Conservation (phyloP, 352 stramenopile species). For the Albugo laibachii region DNA sequence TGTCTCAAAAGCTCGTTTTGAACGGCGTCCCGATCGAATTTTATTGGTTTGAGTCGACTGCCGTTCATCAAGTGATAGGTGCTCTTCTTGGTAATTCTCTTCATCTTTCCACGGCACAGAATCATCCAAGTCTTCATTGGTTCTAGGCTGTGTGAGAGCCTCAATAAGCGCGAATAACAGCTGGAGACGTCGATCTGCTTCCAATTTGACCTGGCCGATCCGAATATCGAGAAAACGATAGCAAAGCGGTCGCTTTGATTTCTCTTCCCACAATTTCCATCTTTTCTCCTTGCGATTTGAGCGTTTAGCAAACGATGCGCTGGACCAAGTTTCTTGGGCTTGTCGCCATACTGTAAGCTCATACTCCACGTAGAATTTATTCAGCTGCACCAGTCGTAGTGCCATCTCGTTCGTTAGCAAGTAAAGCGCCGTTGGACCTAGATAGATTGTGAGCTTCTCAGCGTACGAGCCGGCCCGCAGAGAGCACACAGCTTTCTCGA, state of each 20-base stretch:
- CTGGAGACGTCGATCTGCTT: slow-evolving; percentile 61
- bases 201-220: slow-evolving; percentile 70
- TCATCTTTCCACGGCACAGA: slow-evolving; percentile 15
- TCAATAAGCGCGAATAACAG: slow-evolving; percentile 67
- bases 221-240: slow-evolving; percentile 42
- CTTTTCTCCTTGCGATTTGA: slow-evolving; percentile 1
- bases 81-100: slow-evolving; percentile 9
- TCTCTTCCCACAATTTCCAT: slow-evolving; percentile 52
- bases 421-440: slow-evolving; percentile 62
- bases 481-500: slow-evolving; percentile 54
- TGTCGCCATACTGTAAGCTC: slow-evolving; percentile 10
- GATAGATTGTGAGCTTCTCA: slow-evolving; percentile 45
- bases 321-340: too few relatives aligned
- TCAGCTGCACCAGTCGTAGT: slow-evolving; percentile 61
- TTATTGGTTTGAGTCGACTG: slow-evolving; percentile 10
- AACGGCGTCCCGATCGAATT: slow-evolving; percentile 2
- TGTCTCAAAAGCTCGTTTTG: too few relatives aligned
- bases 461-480: slow-evolving; percentile 36
- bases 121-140: background rate
- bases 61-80: slow-evolving; percentile 1
- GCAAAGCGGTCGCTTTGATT: slow-evolving; percentile 21
- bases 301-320: too few relatives aligned
- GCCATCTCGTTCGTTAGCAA: slow-evolving; percentile 76
- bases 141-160: slow-evolving; percentile 21
- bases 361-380: slow-evolving; percentile 61